phyloP scores from a whole-genome alignment of 2,329 filamentous ascomycete genomes.

The Sclerotinia sclerotiorum region DNA sequence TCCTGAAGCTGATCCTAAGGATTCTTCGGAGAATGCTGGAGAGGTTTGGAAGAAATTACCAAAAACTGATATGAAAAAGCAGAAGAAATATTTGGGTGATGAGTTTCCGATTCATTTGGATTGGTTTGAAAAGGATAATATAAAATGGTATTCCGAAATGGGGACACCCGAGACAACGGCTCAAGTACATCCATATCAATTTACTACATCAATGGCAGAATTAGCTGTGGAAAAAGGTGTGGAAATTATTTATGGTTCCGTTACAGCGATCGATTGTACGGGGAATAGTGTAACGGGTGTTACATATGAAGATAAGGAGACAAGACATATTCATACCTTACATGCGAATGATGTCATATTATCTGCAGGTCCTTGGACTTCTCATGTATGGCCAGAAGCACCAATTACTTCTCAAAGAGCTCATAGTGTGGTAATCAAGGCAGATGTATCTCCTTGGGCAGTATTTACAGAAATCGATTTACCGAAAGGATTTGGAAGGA shows the following conservation, averaged over 20 bases:
- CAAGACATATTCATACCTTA: conserved; percentile 50
- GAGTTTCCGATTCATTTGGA: conserved; percentile 75
- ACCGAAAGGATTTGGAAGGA: conserved; percentile 61
- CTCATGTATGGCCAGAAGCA: conserved; percentile 55
- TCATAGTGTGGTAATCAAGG: conserved; percentile 65
- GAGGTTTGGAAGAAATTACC: conserved; percentile 59
- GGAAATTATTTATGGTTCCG: conserved; percentile 66
- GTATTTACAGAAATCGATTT: conserved; percentile 85
- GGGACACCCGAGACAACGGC: conserved; percentile 77
- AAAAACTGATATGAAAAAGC: conserved; percentile 52
- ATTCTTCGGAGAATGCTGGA: conserved; percentile 6
- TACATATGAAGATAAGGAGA: conserved; percentile 57
- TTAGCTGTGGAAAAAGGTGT: conserved; percentile 70
- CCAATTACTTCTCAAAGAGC: conserved; percentile 60
- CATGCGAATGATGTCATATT: conserved; percentile 49
- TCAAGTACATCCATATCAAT: conserved; percentile 89
- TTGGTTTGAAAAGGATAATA: conserved; percentile 71
- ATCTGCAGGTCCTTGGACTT: conserved; percentile 61
- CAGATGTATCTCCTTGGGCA: conserved; percentile 68
- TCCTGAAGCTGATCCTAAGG: conserved; percentile 4
- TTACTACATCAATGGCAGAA: conserved; percentile 80
- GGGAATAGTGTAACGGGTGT: conserved; percentile 66
- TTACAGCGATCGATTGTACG: conserved; percentile 63
- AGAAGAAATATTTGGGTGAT: conserved; percentile 51
- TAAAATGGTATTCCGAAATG: conserved; percentile 79